phyloP scores from a whole-genome alignment of 2,329 filamentous ascomycete species.

The Saccharata proteae region DNA sequence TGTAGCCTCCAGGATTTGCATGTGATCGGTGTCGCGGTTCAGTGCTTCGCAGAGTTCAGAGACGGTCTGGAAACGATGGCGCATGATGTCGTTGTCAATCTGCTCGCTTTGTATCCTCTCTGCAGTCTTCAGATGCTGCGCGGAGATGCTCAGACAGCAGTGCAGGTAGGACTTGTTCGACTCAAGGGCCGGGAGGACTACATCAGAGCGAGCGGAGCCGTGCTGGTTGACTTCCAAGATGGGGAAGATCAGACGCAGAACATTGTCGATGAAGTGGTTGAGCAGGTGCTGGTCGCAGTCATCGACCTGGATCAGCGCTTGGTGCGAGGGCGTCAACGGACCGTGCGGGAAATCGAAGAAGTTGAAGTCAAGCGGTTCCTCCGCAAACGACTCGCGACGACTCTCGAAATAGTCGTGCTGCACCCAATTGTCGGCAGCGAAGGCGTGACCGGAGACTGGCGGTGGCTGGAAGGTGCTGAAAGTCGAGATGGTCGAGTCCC shows the following conservation, averaged over 20 bases:
- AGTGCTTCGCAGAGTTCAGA: slow-evolving; percentile 74
- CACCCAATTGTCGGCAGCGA: slow-evolving; percentile 58
- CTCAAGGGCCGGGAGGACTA: slow-evolving; percentile 78
- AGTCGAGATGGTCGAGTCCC: slow-evolving; percentile 79
- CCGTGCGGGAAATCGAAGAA: slow-evolving; percentile 74
- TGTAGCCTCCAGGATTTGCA: slow-evolving; percentile 81
- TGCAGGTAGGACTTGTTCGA: slow-evolving; percentile 89
- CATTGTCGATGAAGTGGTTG: slow-evolving; percentile 81
- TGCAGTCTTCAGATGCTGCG: slow-evolving; percentile 80
- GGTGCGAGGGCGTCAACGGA: slow-evolving; percentile 47
- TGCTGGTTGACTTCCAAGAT: slow-evolving; percentile 84
- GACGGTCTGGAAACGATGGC: slow-evolving; percentile 81
- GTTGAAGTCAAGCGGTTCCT: slow-evolving; percentile 52
- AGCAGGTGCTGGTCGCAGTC: slow-evolving; percentile 78
- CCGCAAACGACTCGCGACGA: slow-evolving; percentile 52
- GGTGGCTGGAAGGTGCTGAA: slow-evolving; percentile 85
- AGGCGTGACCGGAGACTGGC: slow-evolving; percentile 53
- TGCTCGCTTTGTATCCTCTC: slow-evolving; percentile 55
- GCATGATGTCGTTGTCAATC: slow-evolving; percentile 82
- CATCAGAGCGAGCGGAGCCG: slow-evolving; percentile 65
- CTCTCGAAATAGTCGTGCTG: slow-evolving; percentile 58
- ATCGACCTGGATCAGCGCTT: slow-evolving; percentile 64
- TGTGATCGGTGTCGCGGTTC: slow-evolving; percentile 66
- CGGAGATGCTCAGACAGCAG: slow-evolving; percentile 87
- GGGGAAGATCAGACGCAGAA: slow-evolving; percentile 82